Evolutionary conservation across 2,329 filamentous ascomycete species (phyloP), one percentile per base, ranked within the genome.

Genomic region (Cytospora mali): DNA sequence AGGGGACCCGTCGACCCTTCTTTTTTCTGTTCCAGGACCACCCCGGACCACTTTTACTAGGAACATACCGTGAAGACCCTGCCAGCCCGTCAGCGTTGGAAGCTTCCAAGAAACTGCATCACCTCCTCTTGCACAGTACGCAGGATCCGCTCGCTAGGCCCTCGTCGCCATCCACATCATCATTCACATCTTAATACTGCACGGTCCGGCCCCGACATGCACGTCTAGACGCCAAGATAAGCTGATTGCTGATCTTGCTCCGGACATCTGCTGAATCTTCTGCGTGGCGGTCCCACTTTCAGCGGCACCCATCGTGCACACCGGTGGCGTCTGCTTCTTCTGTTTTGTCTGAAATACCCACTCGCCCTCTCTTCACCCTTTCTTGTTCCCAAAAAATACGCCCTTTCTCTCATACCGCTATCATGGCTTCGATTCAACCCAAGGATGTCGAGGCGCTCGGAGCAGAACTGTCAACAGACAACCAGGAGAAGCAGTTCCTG

Each of bases 401-500:
- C n/a, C n/a, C n/a, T n/a, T 14, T 23, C 51, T 52, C 35, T 29
- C 16, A 21, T 10, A n/a, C 55, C 29, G 29, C 57, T 31, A 48
- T 9, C 16, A 66, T 66, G 64, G 49, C 60, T 49, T 31, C 48
- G 16, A 39, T 42, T 25, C 39, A 54, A 21, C 35, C 29, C 39
- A 64, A 60, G 51, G 55, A 64, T 54, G 62, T 62, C 62, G 64
- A 60, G 62, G 53, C 58, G 50, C 23, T 66, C 50, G 64, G 58
- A 50, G 55, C 58, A 60, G 42, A 52, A 46, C 16, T 31, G 27
- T 11, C 64, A 52, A 59, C 50, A 39, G 62, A 61, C n/a, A 53
- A 55, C 62, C 64, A 66, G 64, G 64, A 66, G 64, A 66, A 66
- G 64, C 62, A 62, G 58, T 33, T 27, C 35, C 59, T 61, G 58